A percentile compares a stretch with the other conserved stretches of the same genome.
phyloP scores from a whole-genome alignment of 1,284 basidiomycete species.

The Pterulicium gracile region DNA sequence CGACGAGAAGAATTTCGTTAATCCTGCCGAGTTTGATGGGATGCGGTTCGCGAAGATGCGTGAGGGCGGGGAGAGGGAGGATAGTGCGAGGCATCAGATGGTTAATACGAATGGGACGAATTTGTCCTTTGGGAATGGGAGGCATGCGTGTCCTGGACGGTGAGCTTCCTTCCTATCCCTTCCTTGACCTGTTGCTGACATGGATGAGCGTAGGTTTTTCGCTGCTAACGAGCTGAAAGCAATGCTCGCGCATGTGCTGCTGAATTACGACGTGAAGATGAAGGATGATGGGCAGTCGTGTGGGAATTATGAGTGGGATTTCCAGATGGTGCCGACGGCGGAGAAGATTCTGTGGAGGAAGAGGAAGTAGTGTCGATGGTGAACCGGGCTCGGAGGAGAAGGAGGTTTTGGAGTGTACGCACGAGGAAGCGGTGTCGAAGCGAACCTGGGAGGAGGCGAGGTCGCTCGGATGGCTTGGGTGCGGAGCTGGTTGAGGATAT shows the following conservation, averaged over 20 bases:
- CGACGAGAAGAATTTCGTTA: slow-evolving; percentile 12
- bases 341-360: not conserved
- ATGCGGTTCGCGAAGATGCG: slow-evolving; percentile 14
- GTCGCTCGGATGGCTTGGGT: too few relatives aligned
- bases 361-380: too few relatives aligned
- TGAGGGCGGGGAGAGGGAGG: slow-evolving; percentile 5
- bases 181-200: not conserved
- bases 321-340: slow-evolving; percentile 11
- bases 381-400: too few relatives aligned
- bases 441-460: too few relatives aligned
- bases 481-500: too few relatives aligned
- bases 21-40: slow-evolving; percentile 14
- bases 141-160: slow-evolving; percentile 18
- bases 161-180: not conserved
- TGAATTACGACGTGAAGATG: slow-evolving; percentile 30
- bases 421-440: too few relatives aligned
- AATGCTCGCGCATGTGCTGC: slow-evolving; percentile 26
- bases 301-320: not conserved
- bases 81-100: slow-evolving; percentile 10
- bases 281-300: slow-evolving; percentile 14
- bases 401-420: too few relatives aligned
- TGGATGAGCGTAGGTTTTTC: slow-evolving; percentile 23
- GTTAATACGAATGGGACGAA: slow-evolving; percentile 15
- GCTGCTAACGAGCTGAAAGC: slow-evolving; percentile 30
- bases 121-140: slow-evolving; percentile 20